Base-by-base conservation (phyloP, 2,329 filamentous ascomycete genomes). In the Ascochyta rabiei region DNA sequence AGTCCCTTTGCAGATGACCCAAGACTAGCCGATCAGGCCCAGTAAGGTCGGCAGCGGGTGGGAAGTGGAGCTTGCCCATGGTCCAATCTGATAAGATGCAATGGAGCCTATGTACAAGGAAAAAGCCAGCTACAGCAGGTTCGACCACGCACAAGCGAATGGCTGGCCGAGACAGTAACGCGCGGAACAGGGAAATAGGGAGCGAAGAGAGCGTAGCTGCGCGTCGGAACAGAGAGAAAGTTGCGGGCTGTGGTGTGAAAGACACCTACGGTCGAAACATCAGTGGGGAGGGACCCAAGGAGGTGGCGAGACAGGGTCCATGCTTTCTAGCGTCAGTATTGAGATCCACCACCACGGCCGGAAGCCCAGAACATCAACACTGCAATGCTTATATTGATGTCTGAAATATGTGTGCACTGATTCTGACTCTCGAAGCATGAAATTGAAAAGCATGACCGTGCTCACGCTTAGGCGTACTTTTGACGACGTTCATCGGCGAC, bases 61-160 rank as follows among this genome's bases (percentile, higher is more conserved):
- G 62, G 40, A 70, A 72, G 35, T 67, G 62, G 5, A 74, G 58
- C 40, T 66, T 67, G 55, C 68, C 69, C 69, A 72, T 73, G 2
- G 9, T 41, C 13, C 6, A 33, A 48, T 40, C 33, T 34, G 53
- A 47, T 56, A 26, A 48, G 33, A 48, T 34, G 24, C 2, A 4
- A 16, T n/a, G 24, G 15, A 41, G 12, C 35, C 8, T 21, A 30
- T 18, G 51, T 48, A 45, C 39, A 40, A 34, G 28, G 15, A 46
- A 46, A 54, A 24, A 26, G 28, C 30, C n/a, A 15, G 43, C 21
- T 10, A 13, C 21, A 4, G 15, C 31, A 38, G 15, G 8, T 21
- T 30, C 28, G 48, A 48, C 39, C 46, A 43, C 30, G 33, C 47
- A 23, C 47, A 52, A 56, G 5, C 48, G 31, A 52, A 56, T 56